Evolutionary conservation across 305 asterid species (phyloP).

Genomic region (Solanum chacoense): DNA sequence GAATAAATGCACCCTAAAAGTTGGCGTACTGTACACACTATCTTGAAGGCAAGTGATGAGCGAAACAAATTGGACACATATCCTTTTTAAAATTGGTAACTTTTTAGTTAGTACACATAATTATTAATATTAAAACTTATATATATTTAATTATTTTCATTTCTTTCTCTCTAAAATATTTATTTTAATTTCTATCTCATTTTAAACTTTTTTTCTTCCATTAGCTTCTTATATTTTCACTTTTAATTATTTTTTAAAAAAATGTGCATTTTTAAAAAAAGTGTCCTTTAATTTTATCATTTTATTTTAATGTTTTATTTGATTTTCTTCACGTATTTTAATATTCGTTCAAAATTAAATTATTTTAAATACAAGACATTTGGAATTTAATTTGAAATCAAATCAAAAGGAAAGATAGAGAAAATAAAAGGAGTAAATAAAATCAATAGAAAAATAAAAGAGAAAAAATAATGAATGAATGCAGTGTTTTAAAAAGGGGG

Average conservation of each 20-base stretch:
- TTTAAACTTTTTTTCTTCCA: neutral
- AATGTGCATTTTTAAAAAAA: neutral
- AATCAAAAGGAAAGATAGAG: no score
- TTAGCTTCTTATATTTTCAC: neutral
- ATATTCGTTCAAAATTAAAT: neutral
- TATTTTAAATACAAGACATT: neutral
- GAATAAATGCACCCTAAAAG: neutral
- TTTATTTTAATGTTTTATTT: no score
- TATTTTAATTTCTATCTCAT: neutral
- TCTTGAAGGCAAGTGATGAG: neutral
- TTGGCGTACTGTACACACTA: neutral
- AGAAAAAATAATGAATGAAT: neutral
- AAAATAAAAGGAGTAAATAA: neutral
- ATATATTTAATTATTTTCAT: no score
- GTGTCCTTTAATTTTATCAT: neutral
- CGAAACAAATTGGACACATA: neutral
- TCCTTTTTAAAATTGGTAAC: neutral
- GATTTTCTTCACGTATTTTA: neutral
- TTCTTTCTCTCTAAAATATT: neutral
- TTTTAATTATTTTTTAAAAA: no score
- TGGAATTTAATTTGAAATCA: no score
- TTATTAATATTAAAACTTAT: no score
- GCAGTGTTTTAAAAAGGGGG: no score
- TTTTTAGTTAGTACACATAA: neutral
- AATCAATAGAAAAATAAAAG: neutral